Base-by-base conservation (phyloP, 805 yeast genomes). In the Zygoascus bituminiphila region DNA sequence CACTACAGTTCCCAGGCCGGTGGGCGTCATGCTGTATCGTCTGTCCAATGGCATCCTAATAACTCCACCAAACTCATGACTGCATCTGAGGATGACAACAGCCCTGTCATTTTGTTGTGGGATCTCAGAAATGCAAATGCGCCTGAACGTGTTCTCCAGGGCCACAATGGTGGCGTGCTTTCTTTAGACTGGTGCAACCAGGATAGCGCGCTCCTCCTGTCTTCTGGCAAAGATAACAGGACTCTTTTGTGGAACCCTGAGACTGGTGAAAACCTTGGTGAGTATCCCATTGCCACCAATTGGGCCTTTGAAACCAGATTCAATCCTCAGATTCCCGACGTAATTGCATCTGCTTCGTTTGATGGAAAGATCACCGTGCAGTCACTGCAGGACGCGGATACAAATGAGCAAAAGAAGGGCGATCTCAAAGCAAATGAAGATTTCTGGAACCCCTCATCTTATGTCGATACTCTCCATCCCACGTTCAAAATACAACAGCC, bases 31-130 rank as follows among this genome's bases (percentile, higher is more conserved):
- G 82, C 82, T 48, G 75, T 91, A 45, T 79, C 94, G 31, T 76
- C 77, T 51, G 94, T 93, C 12, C 88, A 83, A 50, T 93, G 99
- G 99, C 97, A 93, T 65, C 98, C 99, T 49, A 69, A 76, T 40
- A 82, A 82, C 67, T 79, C 91, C 50, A 91, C 98, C 14, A 83
- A 79, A 62, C 76, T 93, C 51, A 80, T 85, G 23, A 91, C 98
- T 22, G 96, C 95, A 23, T 81, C 93, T 24, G 88, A 83, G 51
- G 77, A 79, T 50, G 97, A 89, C 65, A 71, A 75, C 19, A 78
- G 79, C 45, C 95, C 98, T 10, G 75, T 84, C 26, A 80, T 93
- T 47, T 69, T 88, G 54, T 73, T 91, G 14, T 93, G 98, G 98
- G 97, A 93, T 70, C 75, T 93, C 62, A 79, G 97, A 66, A 91